Conservation (phyloP, 495 filamentous ascomycete species). For the Aspergillus egyptiacus region DNA sequence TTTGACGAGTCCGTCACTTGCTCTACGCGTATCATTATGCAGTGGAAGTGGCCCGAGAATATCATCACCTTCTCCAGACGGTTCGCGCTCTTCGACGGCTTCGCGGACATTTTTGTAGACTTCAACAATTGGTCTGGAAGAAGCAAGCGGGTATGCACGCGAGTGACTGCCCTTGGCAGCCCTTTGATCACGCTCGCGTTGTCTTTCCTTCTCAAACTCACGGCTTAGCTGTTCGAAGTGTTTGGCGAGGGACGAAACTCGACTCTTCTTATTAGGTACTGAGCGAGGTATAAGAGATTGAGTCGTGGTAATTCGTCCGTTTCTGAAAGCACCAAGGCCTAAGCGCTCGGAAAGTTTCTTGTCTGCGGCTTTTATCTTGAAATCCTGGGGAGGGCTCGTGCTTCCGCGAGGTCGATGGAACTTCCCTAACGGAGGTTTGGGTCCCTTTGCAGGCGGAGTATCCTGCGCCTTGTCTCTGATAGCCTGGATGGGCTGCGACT, state of each 20-base stretch:
- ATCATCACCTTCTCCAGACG: constrained; percentile 59
- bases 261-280: constrained; percentile 59
- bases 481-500: constrained; percentile 59
- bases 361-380: constrained; percentile 46
- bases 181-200: constrained; percentile 75
- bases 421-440: constrained; percentile 24
- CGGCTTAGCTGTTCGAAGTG: constrained; percentile 96
- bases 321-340: constrained; percentile 54
- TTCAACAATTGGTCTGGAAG: constrained; percentile 93
- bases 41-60: constrained; percentile 25
- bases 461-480: constrained; percentile 25
- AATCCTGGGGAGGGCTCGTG: constrained; percentile 22
- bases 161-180: constrained; percentile 75
- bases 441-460: constrained; percentile 14
- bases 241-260: constrained; percentile 81
- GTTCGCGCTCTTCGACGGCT: constrained; percentile 80
- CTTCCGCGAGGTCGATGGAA: constrained; percentile 15
- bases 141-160: constrained; percentile 79
- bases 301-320: constrained; percentile 49
- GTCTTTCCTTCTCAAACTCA: constrained; percentile 92
- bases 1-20: constrained; percentile 26
- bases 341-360: constrained; percentile 68
- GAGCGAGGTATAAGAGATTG: constrained; percentile 88
- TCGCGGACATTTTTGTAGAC: constrained; percentile 90
- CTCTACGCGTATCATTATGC: constrained; percentile 24